A percentile compares a stretch with the other conserved stretches of the same genome.
Conservation (phyloP, 257 asterid species). For the Salvia rosmarinus region DNA sequence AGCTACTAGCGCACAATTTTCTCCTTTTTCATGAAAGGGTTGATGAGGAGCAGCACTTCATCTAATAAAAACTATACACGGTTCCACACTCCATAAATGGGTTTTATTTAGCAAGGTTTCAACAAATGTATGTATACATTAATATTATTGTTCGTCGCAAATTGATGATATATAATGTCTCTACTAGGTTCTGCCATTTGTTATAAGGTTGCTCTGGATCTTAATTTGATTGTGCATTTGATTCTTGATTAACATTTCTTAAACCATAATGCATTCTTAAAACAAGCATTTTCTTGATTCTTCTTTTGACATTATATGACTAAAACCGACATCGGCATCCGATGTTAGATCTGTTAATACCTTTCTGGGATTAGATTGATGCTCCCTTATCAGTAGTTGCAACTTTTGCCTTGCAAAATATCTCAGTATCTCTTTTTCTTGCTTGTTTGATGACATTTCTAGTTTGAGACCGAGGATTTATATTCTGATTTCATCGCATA, state of each 20-base stretch:
- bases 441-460: constrained; percentile 22
- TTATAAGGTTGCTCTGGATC: neutral
- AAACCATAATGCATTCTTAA: neutral
- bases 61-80: neutral
- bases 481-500: constrained; percentile 38
- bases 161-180: constrained; percentile 30
- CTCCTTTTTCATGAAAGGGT: neutral
- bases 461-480: neutral
- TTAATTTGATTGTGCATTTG: neutral
- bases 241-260: neutral
- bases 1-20: constrained; percentile 8
- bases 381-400: constrained; percentile 13
- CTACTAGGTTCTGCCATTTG: constrained; percentile 22
- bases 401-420: neutral
- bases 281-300: too few species aligned
- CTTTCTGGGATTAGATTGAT: constrained; percentile 15
- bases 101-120: too few species aligned
- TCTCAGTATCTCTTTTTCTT: neutral
- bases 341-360: constrained; percentile 17
- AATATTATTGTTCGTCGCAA: constrained; percentile 32
- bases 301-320: neutral
- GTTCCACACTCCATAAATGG: neutral
- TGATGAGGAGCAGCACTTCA: neutral
- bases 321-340: constrained; percentile 20
- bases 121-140: constrained; percentile 33